Evolutionary conservation across 1,284 basidiomycete genomes (phyloP), one percentile per base, ranked within the genome.

Genomic region (Flammula alnicola): DNA sequence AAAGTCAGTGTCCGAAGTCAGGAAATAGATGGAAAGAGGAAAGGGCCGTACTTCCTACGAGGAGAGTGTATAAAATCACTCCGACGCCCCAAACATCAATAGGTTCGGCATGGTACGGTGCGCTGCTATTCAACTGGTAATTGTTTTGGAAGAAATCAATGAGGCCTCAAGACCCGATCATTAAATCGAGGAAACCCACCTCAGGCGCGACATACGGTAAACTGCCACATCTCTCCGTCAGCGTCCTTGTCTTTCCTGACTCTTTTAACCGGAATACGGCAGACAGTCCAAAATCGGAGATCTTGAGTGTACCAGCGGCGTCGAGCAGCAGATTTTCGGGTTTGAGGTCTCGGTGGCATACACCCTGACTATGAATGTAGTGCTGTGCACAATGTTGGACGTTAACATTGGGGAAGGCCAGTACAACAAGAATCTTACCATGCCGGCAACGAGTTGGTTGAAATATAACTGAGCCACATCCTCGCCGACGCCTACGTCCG

Each of bases 51-150:
- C 95, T 98, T 43, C 96, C 96, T 4, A 85, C 88, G 0, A 99
- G 78, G 51, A 98, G 73, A 0, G 96, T 94, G 65, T 93, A 98
- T 0, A 99, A 75, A 29, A 99, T 96, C n/a, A 98, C 91, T 1
- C 97, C 97, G 44, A 93, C 83, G 1, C 93, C 94, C 96, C 96
- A 99, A 2, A 93, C 86, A 67, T 99, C 96, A 30, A 98, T 85
- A 0, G 95, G 94, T 58, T 97, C 93, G 3, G 94, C 96, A 20
- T 84, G 73, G 69, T 98, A 99, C 0, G 91, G 73, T 2, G 60
- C 66, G n/a, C 77, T 68, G 17, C 65, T 67, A 44, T 74, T 76
- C 27, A 88, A 59, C 83, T 86, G 51, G 3, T 30, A 25, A 11
- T 11, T 22, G n/a, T 20, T n/a, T n/a, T n/a, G n/a, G n/a, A n/a